phyloP scores from a whole-genome alignment of 441 rosid species.

The Gossypium armourianum region DNA sequence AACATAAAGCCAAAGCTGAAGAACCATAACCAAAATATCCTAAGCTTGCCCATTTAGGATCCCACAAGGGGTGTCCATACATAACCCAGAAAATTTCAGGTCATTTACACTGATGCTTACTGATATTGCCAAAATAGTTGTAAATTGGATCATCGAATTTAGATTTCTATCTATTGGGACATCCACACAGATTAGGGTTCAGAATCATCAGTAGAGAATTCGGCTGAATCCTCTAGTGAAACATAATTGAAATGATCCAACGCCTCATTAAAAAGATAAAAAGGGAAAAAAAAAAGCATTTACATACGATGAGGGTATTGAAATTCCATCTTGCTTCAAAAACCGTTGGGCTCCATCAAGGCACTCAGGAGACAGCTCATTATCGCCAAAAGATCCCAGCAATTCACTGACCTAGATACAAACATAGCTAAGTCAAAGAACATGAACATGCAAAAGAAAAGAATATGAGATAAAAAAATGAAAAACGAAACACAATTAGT shows the following conservation, averaged over 20 bases:
- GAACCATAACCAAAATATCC: background rate
- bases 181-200: background rate
- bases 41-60: background rate
- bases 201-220: background rate
- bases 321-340: conserved; percentile 81
- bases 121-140: background rate
- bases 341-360: conserved; percentile 97
- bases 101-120: background rate
- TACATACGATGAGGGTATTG: conserved; percentile 91
- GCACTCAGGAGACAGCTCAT: conserved; percentile 96
- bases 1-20: background rate
- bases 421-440: conserved; percentile 17
- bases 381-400: conserved; percentile 96
- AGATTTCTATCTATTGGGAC: background rate
- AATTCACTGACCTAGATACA: conserved; percentile 76
- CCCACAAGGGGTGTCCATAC: background rate
- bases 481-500: background rate
- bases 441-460: conserved; percentile 1
- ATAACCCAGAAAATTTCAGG: background rate
- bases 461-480: conserved; percentile 5
- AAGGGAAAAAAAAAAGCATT: background rate
- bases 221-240: background rate
- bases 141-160: background rate
- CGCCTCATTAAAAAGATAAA: background rate
- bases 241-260: background rate